phyloP scores from a whole-genome alignment of 805 yeast genomes.

The Spencermartinsiella europaea region DNA sequence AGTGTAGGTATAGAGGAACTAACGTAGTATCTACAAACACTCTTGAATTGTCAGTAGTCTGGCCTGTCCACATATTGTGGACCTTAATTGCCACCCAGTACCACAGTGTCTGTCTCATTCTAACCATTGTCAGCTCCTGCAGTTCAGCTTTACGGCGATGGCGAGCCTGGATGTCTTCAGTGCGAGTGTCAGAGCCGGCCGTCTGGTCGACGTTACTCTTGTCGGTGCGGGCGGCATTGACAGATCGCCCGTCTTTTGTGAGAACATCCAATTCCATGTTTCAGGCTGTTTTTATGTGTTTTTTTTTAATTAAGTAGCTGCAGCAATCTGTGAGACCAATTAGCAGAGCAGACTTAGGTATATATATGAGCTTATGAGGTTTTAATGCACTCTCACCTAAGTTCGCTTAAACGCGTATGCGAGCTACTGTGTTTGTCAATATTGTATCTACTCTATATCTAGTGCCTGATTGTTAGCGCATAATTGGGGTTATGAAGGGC shows the following conservation, averaged over 20 bases:
- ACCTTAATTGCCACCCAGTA: conserved; percentile 3
- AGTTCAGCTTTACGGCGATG: not conserved
- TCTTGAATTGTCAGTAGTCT: conserved; percentile 1
- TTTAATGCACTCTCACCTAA: too few relatives aligned
- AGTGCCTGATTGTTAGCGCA: too few relatives aligned
- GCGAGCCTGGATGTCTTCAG: not conserved
- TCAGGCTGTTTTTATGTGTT: too few relatives aligned
- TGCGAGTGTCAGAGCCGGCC: too few relatives aligned
- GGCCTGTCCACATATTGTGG: conserved; percentile 5
- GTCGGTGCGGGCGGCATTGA: not conserved
- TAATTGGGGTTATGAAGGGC: too few relatives aligned
- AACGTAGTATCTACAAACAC: conserved; percentile 4
- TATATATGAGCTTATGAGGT: too few relatives aligned
- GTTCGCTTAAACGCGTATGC: too few relatives aligned
- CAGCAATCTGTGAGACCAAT: too few relatives aligned
- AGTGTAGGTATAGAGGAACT: conserved; percentile 7
- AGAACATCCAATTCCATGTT: conserved; percentile 1
- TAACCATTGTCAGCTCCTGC: not conserved
- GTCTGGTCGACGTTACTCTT: not conserved
- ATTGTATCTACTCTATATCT: too few relatives aligned
- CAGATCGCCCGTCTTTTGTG: not conserved
- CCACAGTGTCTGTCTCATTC: conserved; percentile 4
- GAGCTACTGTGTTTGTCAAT: too few relatives aligned
- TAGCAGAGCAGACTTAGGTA: too few relatives aligned
- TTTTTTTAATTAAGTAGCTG: too few relatives aligned